Evolutionary conservation across 2,329 filamentous ascomycete species (phyloP).

Genomic region (Aspergillus sclerotialis): DNA sequence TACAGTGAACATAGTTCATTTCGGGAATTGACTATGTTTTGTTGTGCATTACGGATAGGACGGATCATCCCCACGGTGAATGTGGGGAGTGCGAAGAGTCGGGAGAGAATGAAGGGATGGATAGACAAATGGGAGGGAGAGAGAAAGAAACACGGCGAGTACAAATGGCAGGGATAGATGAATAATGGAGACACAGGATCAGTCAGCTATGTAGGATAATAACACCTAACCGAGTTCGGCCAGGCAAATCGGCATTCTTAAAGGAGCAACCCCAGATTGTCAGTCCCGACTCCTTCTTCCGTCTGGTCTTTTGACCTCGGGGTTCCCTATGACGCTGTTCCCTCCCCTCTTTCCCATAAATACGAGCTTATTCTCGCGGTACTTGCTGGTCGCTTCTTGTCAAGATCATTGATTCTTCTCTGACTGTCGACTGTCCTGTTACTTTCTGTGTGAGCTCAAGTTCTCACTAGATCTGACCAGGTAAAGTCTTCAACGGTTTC

Average conservation of each 20-base stretch:
- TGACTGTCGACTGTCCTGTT: too few species aligned
- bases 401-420: too few species aligned
- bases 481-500: too few species aligned
- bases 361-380: too few species aligned
- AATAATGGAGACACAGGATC: conserved; percentile 27
- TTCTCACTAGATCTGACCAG: too few species aligned
- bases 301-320: background rate
- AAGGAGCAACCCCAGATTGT: too few species aligned
- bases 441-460: too few species aligned
- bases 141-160: conserved; percentile 57
- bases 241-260: background rate
- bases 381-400: too few species aligned
- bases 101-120: conserved; percentile 62
- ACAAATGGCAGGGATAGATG: too few species aligned
- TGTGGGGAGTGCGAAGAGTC: conserved; percentile 56
- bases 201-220: conserved; percentile 4
- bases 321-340: too few species aligned
- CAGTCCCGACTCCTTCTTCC: conserved; percentile 1
- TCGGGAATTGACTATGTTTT: conserved; percentile 86
- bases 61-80: conserved; percentile 93
- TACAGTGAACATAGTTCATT: conserved; percentile 97
- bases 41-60: conserved; percentile 79
- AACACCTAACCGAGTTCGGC: background rate
- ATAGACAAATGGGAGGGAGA: conserved; percentile 58
- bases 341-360: background rate